Base-by-base conservation (phyloP, 257 asterid species). In the Buddleja alternifolia region DNA sequence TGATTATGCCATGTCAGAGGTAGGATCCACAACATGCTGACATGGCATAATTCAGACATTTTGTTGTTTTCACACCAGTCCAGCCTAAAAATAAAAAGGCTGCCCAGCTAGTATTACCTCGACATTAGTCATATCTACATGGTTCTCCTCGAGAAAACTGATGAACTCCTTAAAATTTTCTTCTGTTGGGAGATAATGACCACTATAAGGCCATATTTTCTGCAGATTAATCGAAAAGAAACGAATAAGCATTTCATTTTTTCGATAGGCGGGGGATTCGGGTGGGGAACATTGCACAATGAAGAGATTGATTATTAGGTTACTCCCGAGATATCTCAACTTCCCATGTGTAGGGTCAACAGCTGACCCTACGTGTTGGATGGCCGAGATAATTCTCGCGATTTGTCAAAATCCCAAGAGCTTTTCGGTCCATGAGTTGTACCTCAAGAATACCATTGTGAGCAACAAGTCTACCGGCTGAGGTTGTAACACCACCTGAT, bases 101-200 rank as follows among this genome's bases (percentile, higher is more conserved):
- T 14, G 8, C 7, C 23, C 21, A 20, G n/a, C 12, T 2, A 4
- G 34, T 5, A 29, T 50, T 78, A 88, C 97, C 97, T 83, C 80
- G 12, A 88, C 89, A 57, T 80, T 78, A 15, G 80, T 71, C 76
- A 90, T 60, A 59, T 90, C 94, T 8, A 88, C 88, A 51, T 67
- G 73, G 67, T 85, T 75, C 57, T 85, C 90, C 66, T 83, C 82
- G 19, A 89, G 89, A 59, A 89, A 89, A 41, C 56, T 24, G 39
- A 86, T 69, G 80, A 88, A 86, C 64, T 83, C 92, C 72, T 77
- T 76, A 34, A 90, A 88, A 63, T 86, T 86, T 25, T 88, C 95
- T 68, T 86, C 90, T 0, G 97, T 90, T 0, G 97, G 97, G 36
- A 83, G 90, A 73, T 90, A 90, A 66, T 90, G 97, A 7, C 95